phyloP scores from a whole-genome alignment of 306 rosid species.

The Lathyrus aphaca region DNA sequence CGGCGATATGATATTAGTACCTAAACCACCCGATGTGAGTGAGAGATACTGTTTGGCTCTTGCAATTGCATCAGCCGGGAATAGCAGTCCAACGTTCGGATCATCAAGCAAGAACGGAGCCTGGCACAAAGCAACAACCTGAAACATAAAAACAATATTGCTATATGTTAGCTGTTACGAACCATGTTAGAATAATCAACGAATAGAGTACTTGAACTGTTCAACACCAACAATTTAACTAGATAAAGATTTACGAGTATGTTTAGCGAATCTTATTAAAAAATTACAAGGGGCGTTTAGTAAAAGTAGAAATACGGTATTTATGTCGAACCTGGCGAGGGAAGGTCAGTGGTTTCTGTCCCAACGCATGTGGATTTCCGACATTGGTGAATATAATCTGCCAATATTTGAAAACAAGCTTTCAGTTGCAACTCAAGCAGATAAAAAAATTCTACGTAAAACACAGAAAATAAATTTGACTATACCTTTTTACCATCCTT shows the following conservation, averaged over 20 bases:
- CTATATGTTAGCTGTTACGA: conserved; percentile 20
- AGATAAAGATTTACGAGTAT: conserved; percentile 22
- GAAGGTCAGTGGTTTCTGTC: conserved; percentile 95
- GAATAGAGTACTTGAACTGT: conserved; percentile 7
- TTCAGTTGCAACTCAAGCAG: conserved; percentile 31
- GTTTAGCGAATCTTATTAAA: conserved; percentile 8
- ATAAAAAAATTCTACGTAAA: conserved; percentile 2
- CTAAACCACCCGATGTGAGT: conserved; percentile 87
- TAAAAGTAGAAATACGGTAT: conserved; percentile 36
- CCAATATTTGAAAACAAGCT: conserved; percentile 33
- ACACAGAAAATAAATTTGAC: conserved; percentile 16
- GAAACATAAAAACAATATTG: conserved; percentile 29
- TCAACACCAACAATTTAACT: conserved; percentile 19
- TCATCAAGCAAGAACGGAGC: conserved; percentile 97
- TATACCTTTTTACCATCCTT: conserved; percentile 93
- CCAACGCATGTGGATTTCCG: conserved; percentile 98
- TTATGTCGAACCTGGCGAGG: conserved; percentile 89
- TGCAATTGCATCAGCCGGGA: conserved; percentile 99
- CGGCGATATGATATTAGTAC: conserved; percentile 45
- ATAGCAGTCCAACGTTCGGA: conserved; percentile 87
- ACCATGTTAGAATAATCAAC: conserved; percentile 24
- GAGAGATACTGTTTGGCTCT: conserved; percentile 88
- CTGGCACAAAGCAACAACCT: conserved; percentile 99
- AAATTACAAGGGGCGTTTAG: conserved; percentile 14
- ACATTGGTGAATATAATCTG: conserved; percentile 99